Evolutionary conservation across 495 filamentous ascomycete species (phyloP), one percentile per base, ranked within the genome.

Genomic region (Daldinia decipiens): DNA sequence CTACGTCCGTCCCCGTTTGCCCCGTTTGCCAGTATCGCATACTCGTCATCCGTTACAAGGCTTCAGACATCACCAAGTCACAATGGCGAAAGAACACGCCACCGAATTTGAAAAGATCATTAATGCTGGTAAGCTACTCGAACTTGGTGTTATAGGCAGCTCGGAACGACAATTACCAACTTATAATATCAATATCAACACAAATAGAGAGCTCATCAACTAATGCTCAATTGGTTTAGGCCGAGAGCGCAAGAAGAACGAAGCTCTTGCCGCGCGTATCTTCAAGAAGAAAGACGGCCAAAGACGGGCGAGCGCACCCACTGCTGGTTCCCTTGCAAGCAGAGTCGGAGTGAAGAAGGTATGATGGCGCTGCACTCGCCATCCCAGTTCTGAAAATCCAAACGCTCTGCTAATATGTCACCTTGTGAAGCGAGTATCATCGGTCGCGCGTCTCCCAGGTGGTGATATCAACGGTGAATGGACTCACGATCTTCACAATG

Each of bases 271-370:
- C 43, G 86, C 88, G 40, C 83, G 88, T 68, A 88, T 95, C 24
- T 87, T 95, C 50, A 86, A 86, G 59, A 89, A 85, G 72, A 89
- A 85, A 71, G 85, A 87, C 60, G 38, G 19, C 38, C 29, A 66
- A 12, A 85, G 91, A 65, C 84, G 87, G 66, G 73, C 84, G 0
- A 90, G 85, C 77, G 85, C 88, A 9, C 85, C 88, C 5, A 79
- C 82, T 27, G 72, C 71, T 55, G 83, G 86, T 54, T 84, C 87
- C 58, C 83, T 95, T 38, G 91, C 93, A 63, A 93, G 91, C 75
- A 85, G 93, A 77, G 88, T 90, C n/a, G 91, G 89, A 51, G 83
- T 92, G 24, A 84, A 86, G 47, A 93, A 94, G 88, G 90, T 92
- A 80, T 65, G 62, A 60, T 29, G 47, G 31, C 32, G 36, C 26